Conservation (phyloP, 2,329 filamentous ascomycete species). For the Neofusicoccum kwambonambiense region DNA sequence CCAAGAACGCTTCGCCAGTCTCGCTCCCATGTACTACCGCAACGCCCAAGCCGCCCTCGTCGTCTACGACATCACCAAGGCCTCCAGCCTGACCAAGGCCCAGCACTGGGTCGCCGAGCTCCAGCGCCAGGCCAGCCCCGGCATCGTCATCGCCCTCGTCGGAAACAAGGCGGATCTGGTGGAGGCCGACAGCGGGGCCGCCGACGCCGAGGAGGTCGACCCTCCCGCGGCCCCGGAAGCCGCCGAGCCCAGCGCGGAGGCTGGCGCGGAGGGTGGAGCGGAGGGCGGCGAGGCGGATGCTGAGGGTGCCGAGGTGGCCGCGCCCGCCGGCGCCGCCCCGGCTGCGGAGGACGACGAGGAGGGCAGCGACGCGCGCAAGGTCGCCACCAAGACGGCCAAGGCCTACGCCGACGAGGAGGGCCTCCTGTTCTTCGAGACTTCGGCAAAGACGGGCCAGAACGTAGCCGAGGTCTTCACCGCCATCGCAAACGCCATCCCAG, state of each 20-base stretch:
- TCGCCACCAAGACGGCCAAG: slow-evolving; percentile 87
- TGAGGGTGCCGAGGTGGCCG: slow-evolving; percentile 30
- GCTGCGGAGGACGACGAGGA: slow-evolving; percentile 55
- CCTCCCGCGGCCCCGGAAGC: slow-evolving; percentile 31
- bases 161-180: slow-evolving; percentile 90
- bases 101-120: slow-evolving; percentile 99
- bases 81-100: slow-evolving; percentile 90
- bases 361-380: slow-evolving; percentile 75
- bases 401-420: slow-evolving; percentile 92
- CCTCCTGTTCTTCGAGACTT: slow-evolving; percentile 95
- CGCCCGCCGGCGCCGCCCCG: neutral
- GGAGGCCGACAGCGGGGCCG: slow-evolving; percentile 4
- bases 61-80: slow-evolving; percentile 97
- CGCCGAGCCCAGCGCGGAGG: slow-evolving; percentile 28
- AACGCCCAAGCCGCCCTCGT: slow-evolving; percentile 97
- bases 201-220: slow-evolving; percentile 47
- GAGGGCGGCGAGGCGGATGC: slow-evolving; percentile 45
- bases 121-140: slow-evolving; percentile 90
- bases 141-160: slow-evolving; percentile 94
- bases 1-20: slow-evolving; percentile 93
- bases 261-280: slow-evolving; percentile 48
- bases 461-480: slow-evolving; percentile 96
- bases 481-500: slow-evolving; percentile 96
- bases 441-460: slow-evolving; percentile 92
- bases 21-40: slow-evolving; percentile 99